A percentile compares a stretch with the other conserved stretches of the same genome.
These are phyloP conservation scores for Hypericum perforatum DNA, from an alignment of 345 rosid species.

Conservation along the genomic window DNA sequence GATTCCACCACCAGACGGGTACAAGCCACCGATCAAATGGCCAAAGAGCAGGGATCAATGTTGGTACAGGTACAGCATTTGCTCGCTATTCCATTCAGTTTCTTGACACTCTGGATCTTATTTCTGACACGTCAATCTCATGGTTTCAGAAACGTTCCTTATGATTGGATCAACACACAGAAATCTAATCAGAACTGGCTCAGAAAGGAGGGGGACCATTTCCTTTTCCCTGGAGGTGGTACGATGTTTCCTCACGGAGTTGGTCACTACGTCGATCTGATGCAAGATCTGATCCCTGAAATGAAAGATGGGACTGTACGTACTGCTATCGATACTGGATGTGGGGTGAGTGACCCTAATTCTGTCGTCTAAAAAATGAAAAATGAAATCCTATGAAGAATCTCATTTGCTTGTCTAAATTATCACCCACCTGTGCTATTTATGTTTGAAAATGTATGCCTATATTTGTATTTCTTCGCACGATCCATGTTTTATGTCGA, in stretches of 20 bases:
- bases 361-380: not conserved
- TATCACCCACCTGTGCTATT: too few species aligned
- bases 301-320: conserved; percentile 87
- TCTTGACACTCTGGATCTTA: too few species aligned
- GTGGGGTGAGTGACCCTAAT: conserved; percentile 57
- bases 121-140: not conserved
- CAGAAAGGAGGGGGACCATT: conserved; percentile 82
- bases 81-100: not conserved
- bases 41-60: conserved; percentile 85
- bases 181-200: conserved; percentile 97
- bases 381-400: too few species aligned
- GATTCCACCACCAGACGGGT: conserved; percentile 96
- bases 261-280: conserved; percentile 83
- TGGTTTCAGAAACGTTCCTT: conserved; percentile 83
- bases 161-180: conserved; percentile 93
- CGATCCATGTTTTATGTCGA: not conserved
- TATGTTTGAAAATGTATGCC: not conserved
- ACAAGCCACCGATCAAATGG: conserved; percentile 86
- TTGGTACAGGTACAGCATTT: conserved; percentile 78
- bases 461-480: not conserved
- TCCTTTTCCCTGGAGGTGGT: conserved; percentile 94
- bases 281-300: conserved; percentile 91
- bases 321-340: conserved; percentile 94
- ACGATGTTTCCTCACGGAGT: conserved; percentile 98
- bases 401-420: too few species aligned